Base-by-base conservation (phyloP, 2,329 filamentous ascomycete species). In the Tolypocladium capitatum region DNA sequence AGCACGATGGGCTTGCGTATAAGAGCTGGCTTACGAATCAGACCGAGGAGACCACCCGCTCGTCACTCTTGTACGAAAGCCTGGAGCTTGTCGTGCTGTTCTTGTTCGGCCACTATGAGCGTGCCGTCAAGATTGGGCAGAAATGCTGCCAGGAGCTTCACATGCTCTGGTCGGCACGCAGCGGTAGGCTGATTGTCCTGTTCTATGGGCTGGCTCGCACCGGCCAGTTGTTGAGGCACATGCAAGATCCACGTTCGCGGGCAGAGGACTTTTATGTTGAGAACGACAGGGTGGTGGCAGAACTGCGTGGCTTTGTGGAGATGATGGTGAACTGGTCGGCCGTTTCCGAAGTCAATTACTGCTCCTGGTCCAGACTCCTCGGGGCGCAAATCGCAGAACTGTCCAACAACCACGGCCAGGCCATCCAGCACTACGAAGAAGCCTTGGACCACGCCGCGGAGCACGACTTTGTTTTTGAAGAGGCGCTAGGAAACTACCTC, bases 401-500 rank as follows among this genome's bases (percentile, higher is more conserved):
- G 48, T 67, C 69, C 5, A 65, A 65, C 8, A 66, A 82, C 32
- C 72, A 80, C 50, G 80, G 76, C 3, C 58, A 63, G 2, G 80
- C 83, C 8, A 70, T 89, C 32, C 68, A 68, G 24, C 68, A 75
- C 41, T 90, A 87, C 56, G 86, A 91, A 59, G 72, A 78, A 51
- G 79, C 81, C 7, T 65, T 89, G 49, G 84, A 90, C 55, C 84
- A 89, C 56, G 78, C 82, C 13, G 73, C 84, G 20, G 72, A 84
- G 48, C 74, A 86, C 55, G 72, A 73, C 40, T 83, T 85, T 52
- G 58, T 75, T 2, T 75, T 88, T 45, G 85, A 90, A 51, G 83
- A 89, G 60, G 85, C 82, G 0, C 69, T 88, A 2, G 78, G 80
- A 16, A 83, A 84, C 57, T 85, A 86, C 58, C 69, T 89, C 30